Percentiles rank a stretch among this genome's conserved stretches.
Evolutionary conservation across 352 stramenopile species (phyloP).

Genomic region (Plasmopara viticola): DNA sequence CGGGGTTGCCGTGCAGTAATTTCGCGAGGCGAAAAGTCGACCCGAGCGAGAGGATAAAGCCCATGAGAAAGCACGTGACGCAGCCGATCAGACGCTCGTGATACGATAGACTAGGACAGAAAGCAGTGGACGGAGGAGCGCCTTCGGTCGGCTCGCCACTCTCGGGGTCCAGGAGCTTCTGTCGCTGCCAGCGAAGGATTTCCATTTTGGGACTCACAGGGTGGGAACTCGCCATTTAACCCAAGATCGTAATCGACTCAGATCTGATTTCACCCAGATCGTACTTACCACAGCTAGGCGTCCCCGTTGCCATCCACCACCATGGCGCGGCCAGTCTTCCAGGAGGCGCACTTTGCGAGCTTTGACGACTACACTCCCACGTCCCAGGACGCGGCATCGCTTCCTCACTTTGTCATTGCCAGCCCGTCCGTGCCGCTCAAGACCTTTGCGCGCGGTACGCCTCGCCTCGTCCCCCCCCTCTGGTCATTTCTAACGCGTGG

Average conservation of each 20-base stretch:
- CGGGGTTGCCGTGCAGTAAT: slow-evolving; percentile 68
- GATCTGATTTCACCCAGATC: slow-evolving; percentile 3
- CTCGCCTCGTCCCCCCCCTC: too few relatives aligned
- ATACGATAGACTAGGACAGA: slow-evolving; percentile 74
- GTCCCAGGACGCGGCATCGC: slow-evolving; percentile 1
- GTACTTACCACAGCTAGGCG: slow-evolving; percentile 1
- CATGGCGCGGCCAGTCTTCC: slow-evolving; percentile 33
- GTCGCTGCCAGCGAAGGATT: slow-evolving; percentile 54
- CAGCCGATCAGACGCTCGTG: slow-evolving; percentile 81
- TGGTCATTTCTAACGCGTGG: slow-evolving; percentile 12
- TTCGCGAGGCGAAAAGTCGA: slow-evolving; percentile 75
- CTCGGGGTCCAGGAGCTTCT: slow-evolving; percentile 79
- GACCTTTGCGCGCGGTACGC: slow-evolving; percentile 46
- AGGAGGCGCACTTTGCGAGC: slow-evolving; percentile 66
- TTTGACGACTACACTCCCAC: slow-evolving; percentile 56
- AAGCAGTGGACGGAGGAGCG: slow-evolving; percentile 21
- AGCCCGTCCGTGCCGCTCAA: slow-evolving; percentile 37
- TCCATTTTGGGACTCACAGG: too few relatives aligned
- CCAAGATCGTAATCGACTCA: background rate
- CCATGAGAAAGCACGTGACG: slow-evolving; percentile 71
- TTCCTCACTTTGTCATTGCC: slow-evolving; percentile 31
- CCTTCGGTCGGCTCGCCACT: slow-evolving; percentile 28
- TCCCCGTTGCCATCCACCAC: slow-evolving; percentile 8
- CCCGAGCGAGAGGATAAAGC: slow-evolving; percentile 77
- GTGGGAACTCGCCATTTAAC: too few relatives aligned